A percentile compares a stretch with the other conserved stretches of the same genome.
Conservation (phyloP, 495 filamentous ascomycete species). For the Aspergillus baeticus region DNA sequence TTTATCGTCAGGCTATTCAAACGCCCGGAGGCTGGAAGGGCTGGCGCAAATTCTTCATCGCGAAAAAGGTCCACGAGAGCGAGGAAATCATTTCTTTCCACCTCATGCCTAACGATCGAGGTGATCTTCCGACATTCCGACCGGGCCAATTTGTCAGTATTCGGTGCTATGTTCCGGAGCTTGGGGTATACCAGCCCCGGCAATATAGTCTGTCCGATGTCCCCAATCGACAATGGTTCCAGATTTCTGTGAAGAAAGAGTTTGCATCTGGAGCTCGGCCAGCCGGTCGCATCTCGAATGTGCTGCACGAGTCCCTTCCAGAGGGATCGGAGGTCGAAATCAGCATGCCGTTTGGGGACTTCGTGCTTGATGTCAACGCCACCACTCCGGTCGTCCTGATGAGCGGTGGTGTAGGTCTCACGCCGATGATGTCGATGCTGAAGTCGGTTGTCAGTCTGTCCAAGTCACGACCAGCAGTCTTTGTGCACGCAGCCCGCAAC, state of each 20-base stretch:
- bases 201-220: slow-evolving; percentile 64
- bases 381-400: slow-evolving; percentile 52
- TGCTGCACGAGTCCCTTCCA: slow-evolving; percentile 52
- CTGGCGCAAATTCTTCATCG: slow-evolving; percentile 61
- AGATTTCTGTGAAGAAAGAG: slow-evolving; percentile 65
- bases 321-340: slow-evolving; percentile 54
- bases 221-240: slow-evolving; percentile 51
- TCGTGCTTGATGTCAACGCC: slow-evolving; percentile 47
- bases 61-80: slow-evolving; percentile 54
- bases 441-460: slow-evolving; percentile 32
- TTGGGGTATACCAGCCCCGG: slow-evolving; percentile 54
- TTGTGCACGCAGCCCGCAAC: slow-evolving; percentile 30
- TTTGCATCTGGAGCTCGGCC: slow-evolving; percentile 21
- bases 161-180: slow-evolving; percentile 49
- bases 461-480: slow-evolving; percentile 23
- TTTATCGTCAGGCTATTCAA: slow-evolving; percentile 45
- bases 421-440: slow-evolving; percentile 61
- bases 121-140: slow-evolving; percentile 50
- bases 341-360: slow-evolving; percentile 61
- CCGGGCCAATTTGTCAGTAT: slow-evolving; percentile 66
- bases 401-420: slow-evolving; percentile 62
- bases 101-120: slow-evolving; percentile 54
- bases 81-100: slow-evolving; percentile 62
- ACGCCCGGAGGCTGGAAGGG: slow-evolving; percentile 46
- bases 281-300: slow-evolving; percentile 58